phyloP scores from a whole-genome alignment of 495 filamentous ascomycete genomes.

The Patellaria atrata region DNA sequence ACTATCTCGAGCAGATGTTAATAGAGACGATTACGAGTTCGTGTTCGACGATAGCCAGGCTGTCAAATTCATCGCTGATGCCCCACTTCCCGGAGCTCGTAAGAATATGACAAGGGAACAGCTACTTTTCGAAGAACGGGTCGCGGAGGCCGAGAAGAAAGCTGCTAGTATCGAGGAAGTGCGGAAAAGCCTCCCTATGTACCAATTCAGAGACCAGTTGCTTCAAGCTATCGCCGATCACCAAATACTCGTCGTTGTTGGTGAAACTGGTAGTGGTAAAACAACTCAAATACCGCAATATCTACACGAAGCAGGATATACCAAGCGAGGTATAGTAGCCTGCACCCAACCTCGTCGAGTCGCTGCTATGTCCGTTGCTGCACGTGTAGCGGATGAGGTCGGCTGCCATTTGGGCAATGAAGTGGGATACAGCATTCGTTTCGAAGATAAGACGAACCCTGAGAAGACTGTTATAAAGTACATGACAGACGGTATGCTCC shows the following conservation, averaged over 20 bases:
- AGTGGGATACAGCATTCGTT: constrained; percentile 90
- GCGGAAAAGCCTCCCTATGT: constrained; percentile 81
- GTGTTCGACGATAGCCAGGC: constrained; percentile 81
- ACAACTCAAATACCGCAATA: constrained; percentile 31
- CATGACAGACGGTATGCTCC: constrained; percentile 96
- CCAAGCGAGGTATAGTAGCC: constrained; percentile 40
- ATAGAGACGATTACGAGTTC: constrained; percentile 84
- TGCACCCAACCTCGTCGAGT: constrained; percentile 90
- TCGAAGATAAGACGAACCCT: constrained; percentile 72
- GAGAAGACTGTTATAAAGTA: constrained; percentile 93
- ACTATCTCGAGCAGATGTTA: constrained; percentile 63
- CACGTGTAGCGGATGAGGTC: constrained; percentile 90
- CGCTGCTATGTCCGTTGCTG: constrained; percentile 89
- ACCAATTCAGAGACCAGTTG: constrained; percentile 44
- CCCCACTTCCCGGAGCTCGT: constrained; percentile 48
- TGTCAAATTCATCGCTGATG: constrained; percentile 75
- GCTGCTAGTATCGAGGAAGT: constrained; percentile 78
- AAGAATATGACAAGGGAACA: constrained; percentile 59
- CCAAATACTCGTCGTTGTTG: constrained; percentile 28
- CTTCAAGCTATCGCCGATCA: constrained; percentile 25
- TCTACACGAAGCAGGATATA: constrained; percentile 28
- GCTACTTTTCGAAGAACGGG: constrained; percentile 55
- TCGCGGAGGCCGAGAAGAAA: constrained; percentile 79
- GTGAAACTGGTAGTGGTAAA: constrained; percentile 29
- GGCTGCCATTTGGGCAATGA: constrained; percentile 81